These are phyloP conservation scores for Kuraishia hungarica DNA, from an alignment of 805 yeast species.

Conservation along the genomic window DNA sequence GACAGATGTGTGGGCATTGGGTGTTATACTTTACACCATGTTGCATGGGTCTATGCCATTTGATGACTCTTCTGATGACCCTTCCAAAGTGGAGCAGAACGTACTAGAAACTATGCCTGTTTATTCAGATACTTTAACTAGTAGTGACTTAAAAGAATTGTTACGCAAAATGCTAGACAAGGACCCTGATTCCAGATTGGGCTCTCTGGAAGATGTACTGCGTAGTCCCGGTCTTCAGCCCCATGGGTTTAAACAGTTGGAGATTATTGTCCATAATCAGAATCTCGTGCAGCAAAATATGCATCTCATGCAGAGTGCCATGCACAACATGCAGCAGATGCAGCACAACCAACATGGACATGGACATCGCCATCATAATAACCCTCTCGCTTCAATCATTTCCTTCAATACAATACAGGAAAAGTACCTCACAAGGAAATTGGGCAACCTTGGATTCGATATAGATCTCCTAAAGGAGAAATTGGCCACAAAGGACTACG, in stretches of 20 bases:
- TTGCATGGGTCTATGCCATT: conserved; percentile 86
- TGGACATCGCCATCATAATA: neutral
- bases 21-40: conserved; percentile 80
- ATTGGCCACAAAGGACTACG: conserved; percentile 52
- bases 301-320: conserved; percentile 6
- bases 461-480: conserved; percentile 49
- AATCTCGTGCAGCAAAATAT: conserved; percentile 5
- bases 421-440: conserved; percentile 46
- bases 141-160: conserved; percentile 41
- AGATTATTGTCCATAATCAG: conserved; percentile 25
- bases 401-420: conserved; percentile 24
- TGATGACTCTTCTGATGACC: conserved; percentile 72
- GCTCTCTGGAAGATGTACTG: conserved; percentile 39
- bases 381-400: conserved; percentile 22
- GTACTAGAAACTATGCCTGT: conserved; percentile 61
- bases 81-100: conserved; percentile 28
- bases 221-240: conserved; percentile 40
- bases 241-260: conserved; percentile 32
- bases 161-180: conserved; percentile 52
- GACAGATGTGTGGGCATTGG: conserved; percentile 88
- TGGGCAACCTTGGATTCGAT: conserved; percentile 58
- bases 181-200: conserved; percentile 56
- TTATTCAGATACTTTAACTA: conserved; percentile 35
- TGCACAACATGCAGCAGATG: conserved; percentile 26
- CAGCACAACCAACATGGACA: conserved; percentile 27